These are phyloP conservation scores for Mixia osmundae DNA, from an alignment of 1,284 basidiomycete genomes.

Conservation along the genomic window DNA sequence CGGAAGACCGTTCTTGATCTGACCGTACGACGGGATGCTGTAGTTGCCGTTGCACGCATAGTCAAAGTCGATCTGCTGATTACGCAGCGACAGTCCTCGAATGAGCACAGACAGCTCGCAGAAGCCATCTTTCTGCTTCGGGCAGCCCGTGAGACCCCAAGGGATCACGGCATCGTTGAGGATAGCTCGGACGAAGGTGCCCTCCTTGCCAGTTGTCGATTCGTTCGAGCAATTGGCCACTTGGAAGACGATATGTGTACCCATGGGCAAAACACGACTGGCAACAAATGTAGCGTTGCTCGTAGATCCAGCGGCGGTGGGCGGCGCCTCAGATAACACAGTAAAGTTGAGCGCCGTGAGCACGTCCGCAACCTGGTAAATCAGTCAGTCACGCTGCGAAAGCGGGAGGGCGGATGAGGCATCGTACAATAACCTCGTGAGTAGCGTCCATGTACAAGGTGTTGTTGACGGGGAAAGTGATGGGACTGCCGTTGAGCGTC, in stretches of 20 bases:
- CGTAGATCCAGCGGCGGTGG: constrained; percentile 11
- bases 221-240: constrained; percentile 19
- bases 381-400: constrained; percentile 19
- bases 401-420: background rate
- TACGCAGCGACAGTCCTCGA: constrained; percentile 38
- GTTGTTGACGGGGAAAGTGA: constrained; percentile 57
- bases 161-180: constrained; percentile 67
- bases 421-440: constrained; percentile 29
- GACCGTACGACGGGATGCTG: too few species aligned
- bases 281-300: constrained; percentile 36
- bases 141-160: constrained; percentile 50
- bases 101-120: constrained; percentile 56
- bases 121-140: constrained; percentile 40
- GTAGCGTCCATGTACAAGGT: constrained; percentile 64
- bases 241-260: constrained; percentile 27
- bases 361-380: constrained; percentile 52
- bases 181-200: constrained; percentile 23
- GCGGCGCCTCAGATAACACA: constrained; percentile 16
- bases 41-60: constrained; percentile 54
- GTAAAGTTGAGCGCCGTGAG: constrained; percentile 50
- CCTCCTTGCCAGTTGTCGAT: constrained; percentile 20
- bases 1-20: too few species aligned
- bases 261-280: constrained; percentile 47
- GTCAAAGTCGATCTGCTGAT: constrained; percentile 43
- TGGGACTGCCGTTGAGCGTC: constrained; percentile 42